Conservation (phyloP, 805 yeast species). For the Spathaspora girioi region DNA sequence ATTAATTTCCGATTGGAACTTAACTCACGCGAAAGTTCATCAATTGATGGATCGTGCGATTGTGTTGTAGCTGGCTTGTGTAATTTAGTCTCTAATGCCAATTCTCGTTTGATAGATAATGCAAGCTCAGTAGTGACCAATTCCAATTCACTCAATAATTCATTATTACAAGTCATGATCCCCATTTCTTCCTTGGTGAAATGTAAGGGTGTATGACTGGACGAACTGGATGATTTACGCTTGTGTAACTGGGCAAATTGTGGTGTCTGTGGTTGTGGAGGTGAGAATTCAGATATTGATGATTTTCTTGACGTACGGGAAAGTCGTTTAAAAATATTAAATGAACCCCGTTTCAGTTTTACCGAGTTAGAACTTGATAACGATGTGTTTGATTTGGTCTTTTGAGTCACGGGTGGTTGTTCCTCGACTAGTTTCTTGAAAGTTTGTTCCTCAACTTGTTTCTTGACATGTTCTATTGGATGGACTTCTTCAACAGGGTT, state of each 20-base stretch:
- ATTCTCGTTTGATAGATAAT: slow-evolving; percentile 65
- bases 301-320: slow-evolving; percentile 25
- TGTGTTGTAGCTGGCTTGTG: slow-evolving; percentile 7
- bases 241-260: background rate
- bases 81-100: slow-evolving; percentile 50
- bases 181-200: slow-evolving; percentile 62
- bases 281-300: background rate
- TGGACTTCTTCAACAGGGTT: background rate
- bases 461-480: no score
- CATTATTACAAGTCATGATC: slow-evolving; percentile 55
- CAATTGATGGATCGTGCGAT: slow-evolving; percentile 4
- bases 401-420: background rate
- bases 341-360: slow-evolving; percentile 1
- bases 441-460: background rate
- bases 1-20: slow-evolving; percentile 25
- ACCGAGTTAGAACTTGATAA: slow-evolving; percentile 26
- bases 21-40: slow-evolving; percentile 6
- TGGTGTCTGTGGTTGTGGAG: background rate
- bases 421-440: background rate
- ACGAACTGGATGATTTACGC: no score
- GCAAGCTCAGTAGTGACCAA: slow-evolving; percentile 71
- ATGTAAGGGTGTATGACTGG: slow-evolving; percentile 12
- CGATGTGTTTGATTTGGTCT: slow-evolving; percentile 16
- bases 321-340: slow-evolving; percentile 28
- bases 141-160: slow-evolving; percentile 59